Base-by-base conservation (phyloP, 352 stramenopile genomes). In the Pythium pyrilobum region DNA sequence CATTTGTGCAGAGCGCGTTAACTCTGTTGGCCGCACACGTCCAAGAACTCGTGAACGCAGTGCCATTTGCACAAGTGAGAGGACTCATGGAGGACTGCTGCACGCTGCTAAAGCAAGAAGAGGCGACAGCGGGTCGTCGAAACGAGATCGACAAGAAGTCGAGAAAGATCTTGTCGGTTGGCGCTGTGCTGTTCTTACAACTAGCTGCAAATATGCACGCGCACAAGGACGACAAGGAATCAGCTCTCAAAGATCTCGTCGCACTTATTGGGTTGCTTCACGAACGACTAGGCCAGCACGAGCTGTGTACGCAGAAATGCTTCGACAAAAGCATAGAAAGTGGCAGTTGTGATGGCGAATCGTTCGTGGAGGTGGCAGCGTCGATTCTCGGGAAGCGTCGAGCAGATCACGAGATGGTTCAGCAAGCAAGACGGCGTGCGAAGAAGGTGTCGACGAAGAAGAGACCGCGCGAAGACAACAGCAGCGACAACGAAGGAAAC, bases 101-200 rank as follows among this genome's bases (percentile, higher is more conserved):
- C 15, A 58, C 44, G 16, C 49, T 90, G 44, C 76, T 90, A 56
- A 90, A 90, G 47, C 74, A 90, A 39, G 79, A 88, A 61, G 77
- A 88, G 50, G 67, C 77, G 6, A 67, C 45, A 25, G 36, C 29
- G n/a, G 40, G 76, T 4, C 52, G 61, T 12, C 68, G 59, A n/a
- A 72, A 59, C 20, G 74, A 81, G 41, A 46, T 37, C 11, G 64
- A 69, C 23, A 84, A 75, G 43, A 72, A 51, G 0, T 53, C 77
- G 8, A 66, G 58, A 18, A 68, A 72, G 27, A 62, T 87, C 4
- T 75, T 85, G 52, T 70, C 72, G 0, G 74, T 74, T 38, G 67
- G 74, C 25, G 65, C 74, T 1, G 72, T 86, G 5, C 50, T 85
- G 31, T 86, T 87, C 36, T 15, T 85, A 6, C 50, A 71, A 2